Percentiles rank a stretch among this genome's conserved stretches.
Evolutionary conservation across 2,329 filamentous ascomycete genomes (phyloP).

Genomic region (Juglanconis sp.): DNA sequence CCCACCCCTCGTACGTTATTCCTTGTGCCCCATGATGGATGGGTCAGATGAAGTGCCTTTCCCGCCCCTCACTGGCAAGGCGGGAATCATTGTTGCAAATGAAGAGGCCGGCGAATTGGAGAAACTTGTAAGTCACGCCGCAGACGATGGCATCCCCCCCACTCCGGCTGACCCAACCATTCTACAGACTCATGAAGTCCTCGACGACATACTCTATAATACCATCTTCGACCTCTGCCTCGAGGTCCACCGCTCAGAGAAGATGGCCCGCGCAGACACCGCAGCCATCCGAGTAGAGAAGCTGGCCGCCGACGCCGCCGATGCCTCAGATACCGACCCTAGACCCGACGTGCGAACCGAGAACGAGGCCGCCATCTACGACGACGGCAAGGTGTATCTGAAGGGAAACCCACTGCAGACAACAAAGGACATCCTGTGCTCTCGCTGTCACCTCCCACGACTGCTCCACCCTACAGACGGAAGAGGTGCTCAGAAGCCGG

Average conservation of each 20-base stretch:
- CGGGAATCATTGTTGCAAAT: slow-evolving; percentile 54
- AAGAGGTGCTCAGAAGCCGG: slow-evolving; percentile 61
- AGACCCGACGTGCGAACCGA: slow-evolving; percentile 57
- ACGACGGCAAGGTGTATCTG: slow-evolving; percentile 64
- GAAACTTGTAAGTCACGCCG: slow-evolving; percentile 49
- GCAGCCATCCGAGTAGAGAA: slow-evolving; percentile 64
- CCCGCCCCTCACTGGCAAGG: slow-evolving; percentile 45
- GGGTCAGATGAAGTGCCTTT: no score
- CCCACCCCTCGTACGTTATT: not conserved
- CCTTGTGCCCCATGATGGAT: no score
- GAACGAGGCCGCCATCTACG: slow-evolving; percentile 66
- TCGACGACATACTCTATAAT: slow-evolving; percentile 74
- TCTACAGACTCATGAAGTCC: slow-evolving; percentile 57
- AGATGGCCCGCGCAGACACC: slow-evolving; percentile 66
- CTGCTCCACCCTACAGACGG: slow-evolving; percentile 71
- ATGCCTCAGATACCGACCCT: slow-evolving; percentile 50
- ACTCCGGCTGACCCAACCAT: not conserved
- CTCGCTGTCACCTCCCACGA: slow-evolving; percentile 70
- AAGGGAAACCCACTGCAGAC: slow-evolving; percentile 72
- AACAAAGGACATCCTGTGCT: slow-evolving; percentile 68
- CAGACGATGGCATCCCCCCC: not conserved
- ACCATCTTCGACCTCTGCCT: slow-evolving; percentile 72
- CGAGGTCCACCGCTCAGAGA: slow-evolving; percentile 74
- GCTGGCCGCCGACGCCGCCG: slow-evolving; percentile 53
- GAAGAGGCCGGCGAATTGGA: slow-evolving; percentile 53